These are phyloP conservation scores for Myriosclerotinia scirpicola DNA, from an alignment of 2,329 filamentous ascomycete genomes.

Conservation along the genomic window DNA sequence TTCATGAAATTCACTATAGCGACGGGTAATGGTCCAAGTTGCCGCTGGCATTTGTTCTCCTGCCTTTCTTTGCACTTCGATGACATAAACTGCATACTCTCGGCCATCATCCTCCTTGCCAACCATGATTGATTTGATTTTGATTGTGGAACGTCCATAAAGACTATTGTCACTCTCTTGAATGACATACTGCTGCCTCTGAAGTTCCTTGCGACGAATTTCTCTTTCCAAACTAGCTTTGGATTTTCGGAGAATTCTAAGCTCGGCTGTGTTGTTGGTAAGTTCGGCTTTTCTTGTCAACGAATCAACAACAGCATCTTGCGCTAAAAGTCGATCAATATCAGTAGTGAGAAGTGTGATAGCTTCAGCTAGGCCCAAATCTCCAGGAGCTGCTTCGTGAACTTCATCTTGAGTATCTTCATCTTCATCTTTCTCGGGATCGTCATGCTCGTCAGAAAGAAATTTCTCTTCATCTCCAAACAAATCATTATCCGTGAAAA, in stretches of 20 bases:
- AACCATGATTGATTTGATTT: constrained; percentile 90
- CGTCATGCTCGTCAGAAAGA: constrained; percentile 81
- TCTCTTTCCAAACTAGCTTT: constrained; percentile 91
- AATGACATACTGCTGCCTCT: constrained; percentile 93
- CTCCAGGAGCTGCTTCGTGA: constrained; percentile 90
- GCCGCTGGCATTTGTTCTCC: constrained; percentile 97
- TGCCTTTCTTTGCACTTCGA: constrained; percentile 86
- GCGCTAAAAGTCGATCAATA: constrained; percentile 82
- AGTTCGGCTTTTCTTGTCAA: constrained; percentile 91
- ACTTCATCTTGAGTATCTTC: constrained; percentile 76
- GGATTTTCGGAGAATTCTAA: constrained; percentile 89
- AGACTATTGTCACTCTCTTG: constrained; percentile 98
- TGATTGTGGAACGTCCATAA: constrained; percentile 85
- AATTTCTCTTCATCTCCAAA: constrained; percentile 88
- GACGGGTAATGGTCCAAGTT: constrained; percentile 85
- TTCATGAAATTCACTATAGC: constrained; percentile 97
- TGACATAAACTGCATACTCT: constrained; percentile 89
- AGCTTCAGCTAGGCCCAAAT: constrained; percentile 89
- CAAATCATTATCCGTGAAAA: constrained; percentile 90
- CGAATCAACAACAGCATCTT: constrained; percentile 89
- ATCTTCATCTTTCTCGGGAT: constrained; percentile 56
- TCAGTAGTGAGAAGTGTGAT: constrained; percentile 85
- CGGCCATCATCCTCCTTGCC: constrained; percentile 88
- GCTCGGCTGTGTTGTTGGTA: constrained; percentile 92
- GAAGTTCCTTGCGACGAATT: constrained; percentile 89